Evolutionary conservation across 495 filamentous ascomycete genomes (phyloP), one percentile per base, ranked within the genome.

Genomic region (Penicillium samsonianum): DNA sequence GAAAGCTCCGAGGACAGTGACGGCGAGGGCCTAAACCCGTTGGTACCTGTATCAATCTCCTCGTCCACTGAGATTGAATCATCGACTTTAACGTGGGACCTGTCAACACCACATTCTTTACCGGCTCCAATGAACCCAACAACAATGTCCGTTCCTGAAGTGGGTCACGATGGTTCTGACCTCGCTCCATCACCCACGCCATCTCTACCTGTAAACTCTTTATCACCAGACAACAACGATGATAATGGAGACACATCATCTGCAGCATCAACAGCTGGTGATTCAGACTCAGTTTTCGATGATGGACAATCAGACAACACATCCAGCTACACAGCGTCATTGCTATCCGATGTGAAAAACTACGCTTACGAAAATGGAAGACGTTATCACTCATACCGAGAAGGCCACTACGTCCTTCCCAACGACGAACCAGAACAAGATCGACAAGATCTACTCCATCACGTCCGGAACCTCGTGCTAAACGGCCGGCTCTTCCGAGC

Each of bases 311-410:
- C 65, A 6, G 67, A 65, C 17, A 65, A 46, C 11, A 53, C 26
- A 33, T 67, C 67, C n/a, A 67, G 31, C 41, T 60, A 67, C 8
- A 69, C 67, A 1, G 64, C 67, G 0, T 69, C 67, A 2, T 43
- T 69, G 6, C 56, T 69, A 5, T 69, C 67, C 5, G 59, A 63
- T 22, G 64, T 67, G 22, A 60, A 67, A 43, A 54, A 67, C 49
- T 67, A 65, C 31, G 38, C 59, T 8, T 69, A 69, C 30, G 67
- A 90, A 64, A 90, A 90, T 62, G 87, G 87, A 19, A 73, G 87
- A 41, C 76, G 87, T 42, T 90, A 90, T 64, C 86, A 89, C 61
- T 77, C 77, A 53, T 89, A 87, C 61, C 74, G 82, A 38, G 83
- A 87, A 63, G 87, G 87, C 23, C 67, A 71, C 22, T 88, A 88